Evolutionary conservation across 2,329 filamentous ascomycete species (phyloP).

Genomic region (Didymella exigua): DNA sequence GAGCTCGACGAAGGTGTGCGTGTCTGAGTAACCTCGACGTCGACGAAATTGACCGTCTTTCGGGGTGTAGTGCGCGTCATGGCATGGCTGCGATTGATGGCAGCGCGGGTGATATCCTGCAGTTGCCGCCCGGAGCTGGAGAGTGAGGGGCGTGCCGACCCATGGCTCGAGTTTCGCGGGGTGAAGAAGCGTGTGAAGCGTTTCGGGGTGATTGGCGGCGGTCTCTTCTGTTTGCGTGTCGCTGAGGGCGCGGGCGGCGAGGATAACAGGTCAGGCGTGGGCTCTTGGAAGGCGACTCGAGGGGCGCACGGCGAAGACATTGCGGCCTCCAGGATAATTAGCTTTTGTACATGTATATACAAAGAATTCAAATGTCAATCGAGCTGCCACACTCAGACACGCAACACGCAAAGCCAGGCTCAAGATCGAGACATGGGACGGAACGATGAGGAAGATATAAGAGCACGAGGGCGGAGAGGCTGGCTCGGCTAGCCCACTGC

Average conservation of each 20-base stretch:
- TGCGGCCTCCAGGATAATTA: constrained; percentile 4
- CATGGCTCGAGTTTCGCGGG: constrained; percentile 48
- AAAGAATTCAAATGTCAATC: background rate
- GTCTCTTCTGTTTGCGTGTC: constrained; percentile 51
- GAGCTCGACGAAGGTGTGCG: constrained; percentile 41
- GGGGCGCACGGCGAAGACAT: constrained; percentile 39
- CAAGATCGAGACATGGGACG: constrained; percentile 11
- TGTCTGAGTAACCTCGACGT: constrained; percentile 34
- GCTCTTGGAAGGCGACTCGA: constrained; percentile 36
- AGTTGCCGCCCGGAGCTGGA: constrained; percentile 54
- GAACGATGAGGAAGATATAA: constrained; percentile 16
- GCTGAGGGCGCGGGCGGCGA: constrained; percentile 43
- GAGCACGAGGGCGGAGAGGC: constrained; percentile 20
- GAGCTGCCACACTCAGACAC: constrained; percentile 3
- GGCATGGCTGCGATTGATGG: constrained; percentile 48
- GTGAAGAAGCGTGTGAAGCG: constrained; percentile 60
- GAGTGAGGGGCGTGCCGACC: constrained; percentile 32
- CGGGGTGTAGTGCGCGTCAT: constrained; percentile 39
- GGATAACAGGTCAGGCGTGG: constrained; percentile 43
- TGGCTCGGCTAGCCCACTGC: constrained; percentile 23
- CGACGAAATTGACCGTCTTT: constrained; percentile 49
- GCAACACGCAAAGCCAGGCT: constrained; percentile 1
- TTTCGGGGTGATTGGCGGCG: constrained; percentile 58
- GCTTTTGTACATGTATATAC: constrained; percentile 6
- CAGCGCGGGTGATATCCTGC: constrained; percentile 57